Percentiles rank a stretch among this genome's conserved stretches.
These are phyloP conservation scores for Chaetomium cochliodes DNA, from an alignment of 495 filamentous ascomycete genomes.

Conservation along the genomic window DNA sequence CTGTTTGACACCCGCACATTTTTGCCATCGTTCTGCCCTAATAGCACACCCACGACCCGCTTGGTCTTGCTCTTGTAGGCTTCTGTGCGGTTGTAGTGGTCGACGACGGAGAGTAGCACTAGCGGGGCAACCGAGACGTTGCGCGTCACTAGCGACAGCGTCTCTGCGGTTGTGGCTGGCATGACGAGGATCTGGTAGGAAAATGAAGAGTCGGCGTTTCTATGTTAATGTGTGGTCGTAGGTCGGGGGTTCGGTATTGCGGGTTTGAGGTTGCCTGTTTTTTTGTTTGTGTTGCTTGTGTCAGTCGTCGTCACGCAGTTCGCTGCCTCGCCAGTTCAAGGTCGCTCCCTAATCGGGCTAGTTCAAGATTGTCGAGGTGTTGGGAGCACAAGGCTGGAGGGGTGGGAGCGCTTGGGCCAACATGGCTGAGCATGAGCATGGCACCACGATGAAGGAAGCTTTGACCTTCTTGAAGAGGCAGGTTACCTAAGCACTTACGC, in stretches of 20 bases:
- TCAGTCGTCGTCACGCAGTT: slow-evolving; percentile 37
- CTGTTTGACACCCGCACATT: slow-evolving; percentile 98
- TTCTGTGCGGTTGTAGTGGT: slow-evolving; percentile 93
- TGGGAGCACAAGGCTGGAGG: slow-evolving; percentile 17
- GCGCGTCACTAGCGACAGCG: slow-evolving; percentile 83
- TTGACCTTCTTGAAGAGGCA: slow-evolving; percentile 9
- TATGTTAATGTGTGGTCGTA: slow-evolving; percentile 7
- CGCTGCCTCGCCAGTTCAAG: slow-evolving; percentile 37
- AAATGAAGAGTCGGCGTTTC: not conserved
- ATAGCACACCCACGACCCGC: slow-evolving; percentile 91
- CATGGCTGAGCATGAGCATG: too few species aligned
- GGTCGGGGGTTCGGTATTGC: slow-evolving; percentile 19
- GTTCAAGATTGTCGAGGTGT: slow-evolving; percentile 21
- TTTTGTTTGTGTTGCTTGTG: slow-evolving; percentile 10
- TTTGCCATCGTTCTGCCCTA: slow-evolving; percentile 93
- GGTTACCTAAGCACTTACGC: slow-evolving; percentile 22
- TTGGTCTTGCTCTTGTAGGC: slow-evolving; percentile 75
- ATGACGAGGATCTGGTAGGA: slow-evolving; percentile 50
- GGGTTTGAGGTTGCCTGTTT: slow-evolving; percentile 13
- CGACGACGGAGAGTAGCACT: slow-evolving; percentile 95
- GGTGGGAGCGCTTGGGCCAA: slow-evolving; percentile 13
- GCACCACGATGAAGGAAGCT: not conserved
- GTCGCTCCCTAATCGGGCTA: slow-evolving; percentile 36
- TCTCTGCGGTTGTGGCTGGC: slow-evolving; percentile 94
- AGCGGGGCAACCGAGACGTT: slow-evolving; percentile 96